phyloP scores from a whole-genome alignment of 23 red algal genomes.

The Gracilariopsis chorda region DNA sequence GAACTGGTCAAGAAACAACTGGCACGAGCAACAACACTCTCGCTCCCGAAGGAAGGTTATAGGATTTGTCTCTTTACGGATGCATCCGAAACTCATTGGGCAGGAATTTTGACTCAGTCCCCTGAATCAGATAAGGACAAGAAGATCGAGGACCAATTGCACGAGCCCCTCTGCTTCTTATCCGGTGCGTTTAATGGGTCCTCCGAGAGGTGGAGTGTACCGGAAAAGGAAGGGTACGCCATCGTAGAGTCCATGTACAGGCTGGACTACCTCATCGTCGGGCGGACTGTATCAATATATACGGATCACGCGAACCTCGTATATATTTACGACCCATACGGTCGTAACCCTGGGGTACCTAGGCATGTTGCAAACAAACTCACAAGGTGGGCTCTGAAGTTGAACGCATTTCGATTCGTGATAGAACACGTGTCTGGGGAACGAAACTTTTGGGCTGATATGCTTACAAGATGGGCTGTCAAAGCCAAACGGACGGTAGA shows the following conservation, averaged over 20 bases:
- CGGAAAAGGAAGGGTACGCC: not conserved
- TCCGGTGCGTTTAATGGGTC: not conserved
- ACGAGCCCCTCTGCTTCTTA: constrained; percentile 24
- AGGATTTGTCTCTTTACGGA: constrained; percentile 14
- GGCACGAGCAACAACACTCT: not conserved
- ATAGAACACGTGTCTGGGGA: not conserved
- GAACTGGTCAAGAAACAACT: not conserved
- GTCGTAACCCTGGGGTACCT: not conserved
- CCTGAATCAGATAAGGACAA: not conserved
- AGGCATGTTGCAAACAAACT: not conserved
- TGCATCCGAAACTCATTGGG: not conserved
- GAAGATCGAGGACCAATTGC: not conserved
- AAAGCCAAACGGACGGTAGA: not conserved
- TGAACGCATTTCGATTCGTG: not conserved
- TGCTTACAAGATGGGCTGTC: not conserved
- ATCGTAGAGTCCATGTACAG: not conserved
- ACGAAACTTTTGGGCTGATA: not conserved
- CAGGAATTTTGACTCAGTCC: not conserved
- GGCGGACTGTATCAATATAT: not conserved
- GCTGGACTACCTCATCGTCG: not conserved
- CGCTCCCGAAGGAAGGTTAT: not conserved
- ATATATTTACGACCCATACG: not conserved
- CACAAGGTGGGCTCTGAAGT: not conserved
- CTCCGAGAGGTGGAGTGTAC: not conserved
- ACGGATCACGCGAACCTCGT: not conserved